Evolutionary conservation across 1,139 yeast species (phyloP).

Genomic region (Yamadazyma songkhlaensis): DNA sequence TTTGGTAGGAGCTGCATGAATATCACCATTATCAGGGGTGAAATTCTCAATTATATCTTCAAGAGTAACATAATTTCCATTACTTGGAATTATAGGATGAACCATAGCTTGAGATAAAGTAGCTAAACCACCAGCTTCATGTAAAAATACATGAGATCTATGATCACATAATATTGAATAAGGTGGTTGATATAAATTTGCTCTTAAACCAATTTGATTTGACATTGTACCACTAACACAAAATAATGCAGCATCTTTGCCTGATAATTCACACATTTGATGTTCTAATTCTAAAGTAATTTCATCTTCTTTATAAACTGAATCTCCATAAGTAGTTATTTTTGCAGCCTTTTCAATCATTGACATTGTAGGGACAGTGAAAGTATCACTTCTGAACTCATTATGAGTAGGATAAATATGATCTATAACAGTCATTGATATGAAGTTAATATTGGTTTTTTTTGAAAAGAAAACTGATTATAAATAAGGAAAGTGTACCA

Average conservation of each 20-base stretch:
- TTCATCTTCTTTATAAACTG: slow-evolving; percentile 44
- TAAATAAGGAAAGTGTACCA: background rate
- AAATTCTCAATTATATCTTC: slow-evolving; percentile 36
- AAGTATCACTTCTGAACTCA: slow-evolving; percentile 48
- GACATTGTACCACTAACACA: slow-evolving; percentile 49
- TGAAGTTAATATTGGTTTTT: background rate
- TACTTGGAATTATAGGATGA: slow-evolving; percentile 37
- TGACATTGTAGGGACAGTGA: slow-evolving; percentile 41
- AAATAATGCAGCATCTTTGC: slow-evolving; percentile 41
- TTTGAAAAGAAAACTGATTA: no score
- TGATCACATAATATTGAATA: slow-evolving; percentile 41
- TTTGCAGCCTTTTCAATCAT: slow-evolving; percentile 31
- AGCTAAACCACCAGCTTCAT: slow-evolving; percentile 48
- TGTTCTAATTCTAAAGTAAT: slow-evolving; percentile 33
- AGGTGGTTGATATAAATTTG: slow-evolving; percentile 45
- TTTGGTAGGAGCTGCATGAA: slow-evolving; percentile 48
- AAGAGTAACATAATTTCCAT: slow-evolving; percentile 37
- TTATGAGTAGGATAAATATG: slow-evolving; percentile 22
- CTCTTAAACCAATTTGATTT: slow-evolving; percentile 42
- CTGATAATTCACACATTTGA: slow-evolving; percentile 35
- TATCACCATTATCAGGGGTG: slow-evolving; percentile 48
- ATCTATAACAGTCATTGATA: slow-evolving; percentile 15
- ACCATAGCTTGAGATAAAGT: slow-evolving; percentile 47
- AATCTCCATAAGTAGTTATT: slow-evolving; percentile 36
- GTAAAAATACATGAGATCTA: slow-evolving; percentile 37